Evolutionary conservation across 805 yeast species (phyloP), one percentile per base, ranked within the genome.

Genomic region (Pichia californica): DNA sequence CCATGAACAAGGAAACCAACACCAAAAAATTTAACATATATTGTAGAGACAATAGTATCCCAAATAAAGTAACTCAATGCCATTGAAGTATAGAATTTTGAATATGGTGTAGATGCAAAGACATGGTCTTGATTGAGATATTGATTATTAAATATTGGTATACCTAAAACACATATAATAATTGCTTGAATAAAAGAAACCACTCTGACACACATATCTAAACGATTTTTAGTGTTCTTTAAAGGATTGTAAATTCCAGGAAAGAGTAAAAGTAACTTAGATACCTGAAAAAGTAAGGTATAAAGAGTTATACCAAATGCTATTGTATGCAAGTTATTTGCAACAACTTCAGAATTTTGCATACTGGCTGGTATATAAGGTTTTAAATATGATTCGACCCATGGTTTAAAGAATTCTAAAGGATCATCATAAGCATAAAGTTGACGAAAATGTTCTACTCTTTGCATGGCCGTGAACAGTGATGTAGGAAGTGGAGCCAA

Each of bases 1-100:
- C 67, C 69, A 51, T 65, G 69, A 25, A 64, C 44, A 42, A 63
- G 47, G 38, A 64, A 65, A 9, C 68, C 69, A 21, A 59, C 31
- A 3, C 69, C 70, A 38, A 60, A 62, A 38, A 53, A 53, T 5
- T 49, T 38, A 9, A 64, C 46, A 39, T 57, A 61, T 21, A 47
- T 45, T 10, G 53, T 30, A 5, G 66, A 64, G 29, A 61, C 46
- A 30, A 57, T 21, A 3, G 65, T 49, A 43, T 65, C 70, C 68
- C 68, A 65, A 20, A 65, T 51, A 38, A 65, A 65, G 46, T 65
- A 65, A 23, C 61, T 57, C 30, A 58, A 47, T 7, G 68, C 70
- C 48, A 63, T 46, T 4, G 61, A 36, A 10, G 47, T 36, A 44
- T 62, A 55, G 41, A 62, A 54, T 14, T 51, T 52, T 2, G 62